A percentile compares a stretch with the other conserved stretches of the same genome.
Conservation (phyloP, 2,329 filamentous ascomycete species). For the Pseudogymnoascus sp. region DNA sequence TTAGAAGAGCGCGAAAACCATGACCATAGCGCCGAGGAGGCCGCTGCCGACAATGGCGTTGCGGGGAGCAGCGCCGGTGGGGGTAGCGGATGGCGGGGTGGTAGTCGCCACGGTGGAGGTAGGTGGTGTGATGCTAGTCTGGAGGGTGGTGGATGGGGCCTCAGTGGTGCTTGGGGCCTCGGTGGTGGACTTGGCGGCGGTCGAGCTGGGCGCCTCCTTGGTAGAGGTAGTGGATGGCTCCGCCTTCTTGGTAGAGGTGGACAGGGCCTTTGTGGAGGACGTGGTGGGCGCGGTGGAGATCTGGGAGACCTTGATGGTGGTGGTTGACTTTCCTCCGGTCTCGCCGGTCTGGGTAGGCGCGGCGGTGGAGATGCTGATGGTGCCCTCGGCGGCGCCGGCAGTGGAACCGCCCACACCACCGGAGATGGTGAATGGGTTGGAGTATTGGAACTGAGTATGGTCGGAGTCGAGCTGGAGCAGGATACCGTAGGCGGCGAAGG, state of each 20-base stretch:
- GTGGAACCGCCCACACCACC: neutral
- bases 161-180: neutral
- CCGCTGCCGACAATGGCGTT: neutral
- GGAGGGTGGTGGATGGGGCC: neutral
- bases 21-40: neutral
- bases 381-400: neutral
- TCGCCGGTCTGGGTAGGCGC: neutral
- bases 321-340: neutral
- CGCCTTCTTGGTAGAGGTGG: neutral
- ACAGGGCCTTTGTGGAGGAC: neutral
- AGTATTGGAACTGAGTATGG: constrained; percentile 50
- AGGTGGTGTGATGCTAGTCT: neutral
- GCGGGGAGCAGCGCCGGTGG: neutral
- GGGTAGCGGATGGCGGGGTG: neutral
- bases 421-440: constrained; percentile 44
- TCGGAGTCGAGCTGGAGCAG: constrained; percentile 43
- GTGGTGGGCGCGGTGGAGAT: neutral
- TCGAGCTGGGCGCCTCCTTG: neutral
- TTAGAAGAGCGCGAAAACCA: neutral
- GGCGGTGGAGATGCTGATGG: neutral
- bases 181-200: neutral
- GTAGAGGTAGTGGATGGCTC: neutral
- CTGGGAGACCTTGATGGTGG: neutral
- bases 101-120: neutral
- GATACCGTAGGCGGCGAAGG: constrained; percentile 47